Conservation (phyloP, 2,329 filamentous ascomycete genomes). For the Davidsoniella eucalypti region DNA sequence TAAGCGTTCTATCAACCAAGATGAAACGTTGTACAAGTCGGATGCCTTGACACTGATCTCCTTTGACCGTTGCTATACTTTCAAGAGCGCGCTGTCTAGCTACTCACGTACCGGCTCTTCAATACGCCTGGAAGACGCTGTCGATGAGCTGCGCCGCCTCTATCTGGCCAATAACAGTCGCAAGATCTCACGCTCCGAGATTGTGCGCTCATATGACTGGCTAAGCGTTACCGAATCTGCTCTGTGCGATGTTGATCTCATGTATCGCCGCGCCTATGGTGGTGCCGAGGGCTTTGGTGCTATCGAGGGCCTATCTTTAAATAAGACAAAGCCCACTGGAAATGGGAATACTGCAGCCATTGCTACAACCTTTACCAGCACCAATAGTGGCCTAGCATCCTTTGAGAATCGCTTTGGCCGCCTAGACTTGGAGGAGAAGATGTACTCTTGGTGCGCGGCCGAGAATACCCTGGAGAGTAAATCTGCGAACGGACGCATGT, state of each 20-base stretch:
- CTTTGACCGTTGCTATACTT: constrained; percentile 46
- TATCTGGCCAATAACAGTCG: constrained; percentile 36
- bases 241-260: constrained; percentile 35
- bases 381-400: background rate
- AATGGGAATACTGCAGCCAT: background rate
- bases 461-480: background rate
- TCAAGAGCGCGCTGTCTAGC: constrained; percentile 42
- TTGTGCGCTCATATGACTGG: constrained; percentile 41
- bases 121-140: constrained; percentile 38
- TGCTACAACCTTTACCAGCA: background rate
- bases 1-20: constrained; percentile 39
- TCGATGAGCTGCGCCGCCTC: constrained; percentile 44
- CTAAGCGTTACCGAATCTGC: constrained; percentile 34
- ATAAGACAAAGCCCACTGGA: background rate
- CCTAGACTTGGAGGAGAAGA: background rate
- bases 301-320: constrained; percentile 24
- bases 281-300: constrained; percentile 29
- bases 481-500: background rate
- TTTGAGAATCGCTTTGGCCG: background rate
- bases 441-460: background rate
- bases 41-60: constrained; percentile 42
- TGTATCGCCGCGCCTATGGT: constrained; percentile 41
- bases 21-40: constrained; percentile 43
- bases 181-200: constrained; percentile 32
- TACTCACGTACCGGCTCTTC: constrained; percentile 32